These are phyloP conservation scores for Primulina tabacum DNA, from an alignment of 257 asterid genomes.

Conservation along the genomic window DNA sequence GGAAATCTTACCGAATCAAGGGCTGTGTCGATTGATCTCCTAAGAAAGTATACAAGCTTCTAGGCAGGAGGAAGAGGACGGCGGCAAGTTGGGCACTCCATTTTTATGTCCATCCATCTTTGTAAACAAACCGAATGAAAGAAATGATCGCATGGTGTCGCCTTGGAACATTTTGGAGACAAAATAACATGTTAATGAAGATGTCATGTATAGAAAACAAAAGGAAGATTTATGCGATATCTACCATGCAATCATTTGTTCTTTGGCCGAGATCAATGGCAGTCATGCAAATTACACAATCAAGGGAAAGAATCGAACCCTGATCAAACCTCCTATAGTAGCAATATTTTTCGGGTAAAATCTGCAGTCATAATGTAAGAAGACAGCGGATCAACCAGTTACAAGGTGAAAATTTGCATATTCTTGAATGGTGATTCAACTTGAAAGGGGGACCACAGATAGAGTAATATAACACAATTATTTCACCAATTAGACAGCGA, in stretches of 20 bases:
- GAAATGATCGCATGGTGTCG: constrained; percentile 96
- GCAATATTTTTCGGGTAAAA: constrained; percentile 89
- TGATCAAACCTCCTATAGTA: constrained; percentile 71
- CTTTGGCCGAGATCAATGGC: constrained; percentile 64
- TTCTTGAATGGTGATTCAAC: neutral
- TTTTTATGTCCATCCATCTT: constrained; percentile 98
- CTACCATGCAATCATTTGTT: constrained; percentile 88
- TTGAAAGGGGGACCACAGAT: neutral
- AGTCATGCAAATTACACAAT: constrained; percentile 97
- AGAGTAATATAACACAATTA: neutral
- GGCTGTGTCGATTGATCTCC: neutral
- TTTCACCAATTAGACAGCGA: neutral
- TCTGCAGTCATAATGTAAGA: constrained; percentile 40
- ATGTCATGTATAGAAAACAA: neutral
- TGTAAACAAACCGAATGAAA: constrained; percentile 85
- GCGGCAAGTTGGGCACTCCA: constrained; percentile 99
- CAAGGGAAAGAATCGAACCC: constrained; percentile 54
- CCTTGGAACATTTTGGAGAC: constrained; percentile 39
- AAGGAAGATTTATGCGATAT: constrained; percentile 1
- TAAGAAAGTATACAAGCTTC: constrained; percentile 24
- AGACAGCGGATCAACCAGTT: constrained; percentile 16
- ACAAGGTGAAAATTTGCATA: neutral
- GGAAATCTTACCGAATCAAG: neutral
- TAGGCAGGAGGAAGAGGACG: constrained; percentile 94
- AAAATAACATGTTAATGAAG: neutral